A percentile compares a stretch with the other conserved stretches of the same genome.
Conservation (phyloP, 1,284 basidiomycete genomes). For the Trametes pubescens region DNA sequence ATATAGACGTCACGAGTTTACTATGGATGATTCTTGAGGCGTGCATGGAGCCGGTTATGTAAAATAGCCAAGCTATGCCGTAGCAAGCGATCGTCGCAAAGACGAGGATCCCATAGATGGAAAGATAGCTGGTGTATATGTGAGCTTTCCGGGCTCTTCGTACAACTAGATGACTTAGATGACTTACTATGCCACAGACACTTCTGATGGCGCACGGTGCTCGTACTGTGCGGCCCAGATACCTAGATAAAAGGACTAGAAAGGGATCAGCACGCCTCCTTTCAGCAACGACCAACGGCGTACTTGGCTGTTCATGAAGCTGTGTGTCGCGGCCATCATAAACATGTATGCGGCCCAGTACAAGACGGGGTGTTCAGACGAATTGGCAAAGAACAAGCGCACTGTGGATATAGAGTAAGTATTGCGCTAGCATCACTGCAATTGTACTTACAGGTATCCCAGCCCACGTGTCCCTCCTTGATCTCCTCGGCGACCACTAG, state of each 20-base stretch:
- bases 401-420: constrained; percentile 29
- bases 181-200: constrained; percentile 42
- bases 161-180: constrained; percentile 16
- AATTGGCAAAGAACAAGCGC: constrained; percentile 40
- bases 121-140: constrained; percentile 46
- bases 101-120: constrained; percentile 51
- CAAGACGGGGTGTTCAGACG: constrained; percentile 36
- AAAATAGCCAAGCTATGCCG: constrained; percentile 40
- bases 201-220: constrained; percentile 37
- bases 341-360: constrained; percentile 45
- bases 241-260: constrained; percentile 35
- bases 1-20: constrained; percentile 60
- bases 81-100: constrained; percentile 37
- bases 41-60: constrained; percentile 50
- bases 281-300: background rate
- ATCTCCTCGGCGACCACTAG: constrained; percentile 67
- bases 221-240: constrained; percentile 42
- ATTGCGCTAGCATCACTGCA: constrained; percentile 1
- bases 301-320: constrained; percentile 20
- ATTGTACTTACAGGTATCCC: constrained; percentile 46
- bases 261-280: background rate
- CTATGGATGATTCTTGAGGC: constrained; percentile 67
- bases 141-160: background rate
- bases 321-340: constrained; percentile 31
- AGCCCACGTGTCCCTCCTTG: constrained; percentile 60